These are phyloP conservation scores for Ananas comosus DNA, from an alignment of 176 grass and related monocot species.

Conservation along the genomic window DNA sequence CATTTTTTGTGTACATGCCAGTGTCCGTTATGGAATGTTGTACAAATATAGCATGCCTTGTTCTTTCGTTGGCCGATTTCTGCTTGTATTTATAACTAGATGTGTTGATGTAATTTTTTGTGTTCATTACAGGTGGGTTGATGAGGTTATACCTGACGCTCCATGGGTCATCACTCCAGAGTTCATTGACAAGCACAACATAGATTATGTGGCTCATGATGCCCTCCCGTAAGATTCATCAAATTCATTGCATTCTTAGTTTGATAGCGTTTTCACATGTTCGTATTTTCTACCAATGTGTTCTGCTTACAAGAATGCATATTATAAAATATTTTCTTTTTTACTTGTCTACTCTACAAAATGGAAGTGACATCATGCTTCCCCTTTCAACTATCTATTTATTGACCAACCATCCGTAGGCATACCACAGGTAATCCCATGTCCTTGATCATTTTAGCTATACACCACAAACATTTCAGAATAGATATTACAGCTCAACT, in stretches of 20 bases:
- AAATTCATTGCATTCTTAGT: slow-evolving; percentile 1
- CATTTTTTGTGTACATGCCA: neutral
- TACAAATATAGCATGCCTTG: too few relatives aligned
- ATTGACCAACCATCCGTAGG: too few relatives aligned
- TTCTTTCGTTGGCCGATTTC: neutral
- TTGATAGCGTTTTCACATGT: neutral
- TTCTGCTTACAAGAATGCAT: neutral
- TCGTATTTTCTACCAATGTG: neutral
- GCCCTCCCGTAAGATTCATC: slow-evolving; percentile 70
- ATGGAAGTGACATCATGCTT: too few relatives aligned
- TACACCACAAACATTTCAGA: too few relatives aligned
- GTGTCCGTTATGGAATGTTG: too few relatives aligned
- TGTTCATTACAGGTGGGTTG: slow-evolving; percentile 57
- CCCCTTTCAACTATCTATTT: too few relatives aligned
- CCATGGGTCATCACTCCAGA: slow-evolving; percentile 79
- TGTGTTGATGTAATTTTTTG: neutral
- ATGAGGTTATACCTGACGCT: slow-evolving; percentile 92
- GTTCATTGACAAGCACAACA: slow-evolving; percentile 78
- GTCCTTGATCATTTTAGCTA: too few relatives aligned
- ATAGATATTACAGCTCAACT: too few relatives aligned
- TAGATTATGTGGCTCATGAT: slow-evolving; percentile 85
- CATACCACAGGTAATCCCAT: too few relatives aligned
- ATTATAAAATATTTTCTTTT: neutral
- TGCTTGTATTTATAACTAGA: neutral
- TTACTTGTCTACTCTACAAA: neutral